A percentile compares a stretch with the other conserved stretches of the same genome.
Evolutionary conservation across 306 rosid genomes (phyloP).

Genomic region (Pterocarpus macrocarpus): DNA sequence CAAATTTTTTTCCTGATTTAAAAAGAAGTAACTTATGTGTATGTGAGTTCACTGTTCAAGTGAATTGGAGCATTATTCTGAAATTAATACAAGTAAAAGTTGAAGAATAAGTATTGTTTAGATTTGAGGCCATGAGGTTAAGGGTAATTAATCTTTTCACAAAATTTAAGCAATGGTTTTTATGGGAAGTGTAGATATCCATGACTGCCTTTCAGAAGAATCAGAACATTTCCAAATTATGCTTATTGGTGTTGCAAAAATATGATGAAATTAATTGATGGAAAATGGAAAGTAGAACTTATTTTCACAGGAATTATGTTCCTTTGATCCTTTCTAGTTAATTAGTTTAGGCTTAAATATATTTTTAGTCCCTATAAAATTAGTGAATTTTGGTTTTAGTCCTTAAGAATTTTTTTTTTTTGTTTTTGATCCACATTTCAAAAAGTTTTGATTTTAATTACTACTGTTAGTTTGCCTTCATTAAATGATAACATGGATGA

Average conservation of each 20-base stretch:
- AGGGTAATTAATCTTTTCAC: slow-evolving; percentile 13
- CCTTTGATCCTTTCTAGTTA: slow-evolving; percentile 15
- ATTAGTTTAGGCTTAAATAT: not conserved
- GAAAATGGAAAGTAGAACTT: slow-evolving; percentile 19
- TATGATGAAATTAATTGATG: slow-evolving; percentile 7
- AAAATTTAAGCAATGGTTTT: slow-evolving; percentile 24
- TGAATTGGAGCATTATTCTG: not conserved
- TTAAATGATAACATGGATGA: too few relatives aligned
- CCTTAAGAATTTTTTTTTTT: too few relatives aligned
- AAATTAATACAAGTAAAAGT: slow-evolving; percentile 9
- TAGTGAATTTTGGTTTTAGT: too few relatives aligned
- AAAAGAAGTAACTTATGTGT: not conserved
- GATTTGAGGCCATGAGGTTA: slow-evolving; percentile 1
- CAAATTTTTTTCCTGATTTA: not conserved
- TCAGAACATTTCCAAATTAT: slow-evolving; percentile 30
- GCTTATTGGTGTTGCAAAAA: slow-evolving; percentile 29
- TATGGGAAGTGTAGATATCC: slow-evolving; percentile 33
- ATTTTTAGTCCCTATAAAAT: too few relatives aligned
- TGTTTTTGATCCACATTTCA: too few relatives aligned
- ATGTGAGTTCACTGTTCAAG: not conserved
- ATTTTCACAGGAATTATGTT: not conserved
- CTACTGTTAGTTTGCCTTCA: too few relatives aligned
- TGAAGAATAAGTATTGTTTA: not conserved
- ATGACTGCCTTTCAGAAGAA: slow-evolving; percentile 3
- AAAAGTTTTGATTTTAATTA: too few relatives aligned